Percentiles rank a stretch among this genome's conserved stretches.
Conservation (phyloP, 768 basidiomycete genomes). For the Rhodosporidiobolus sp. region DNA sequence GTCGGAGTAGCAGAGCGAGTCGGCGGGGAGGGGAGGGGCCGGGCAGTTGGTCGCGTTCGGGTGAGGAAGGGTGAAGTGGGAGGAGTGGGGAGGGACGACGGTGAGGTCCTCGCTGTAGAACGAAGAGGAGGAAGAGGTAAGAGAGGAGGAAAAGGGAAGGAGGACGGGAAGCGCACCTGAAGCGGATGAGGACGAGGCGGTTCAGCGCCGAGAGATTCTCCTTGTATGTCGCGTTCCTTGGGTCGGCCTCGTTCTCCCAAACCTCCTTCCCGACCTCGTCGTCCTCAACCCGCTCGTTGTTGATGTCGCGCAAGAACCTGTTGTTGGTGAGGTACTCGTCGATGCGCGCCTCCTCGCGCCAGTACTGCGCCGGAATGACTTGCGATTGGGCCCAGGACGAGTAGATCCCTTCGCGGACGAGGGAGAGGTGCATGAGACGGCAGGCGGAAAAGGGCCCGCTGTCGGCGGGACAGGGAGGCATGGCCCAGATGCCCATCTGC, state of each 20-base stretch:
- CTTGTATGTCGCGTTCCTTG: constrained; percentile 39
- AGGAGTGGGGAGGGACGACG: constrained; percentile 38
- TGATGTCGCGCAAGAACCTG: constrained; percentile 48
- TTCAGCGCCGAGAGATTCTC: constrained; percentile 37
- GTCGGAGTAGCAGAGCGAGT: constrained; percentile 15
- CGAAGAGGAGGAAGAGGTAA: too few relatives aligned
- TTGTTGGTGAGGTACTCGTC: constrained; percentile 48
- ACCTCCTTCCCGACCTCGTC: background rate
- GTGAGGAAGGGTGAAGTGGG: constrained; percentile 42
- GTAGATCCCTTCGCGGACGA: constrained; percentile 39
- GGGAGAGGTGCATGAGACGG: constrained; percentile 38
- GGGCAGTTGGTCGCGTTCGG: constrained; percentile 18
- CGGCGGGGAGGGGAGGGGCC: background rate
- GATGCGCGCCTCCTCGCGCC: constrained; percentile 49
- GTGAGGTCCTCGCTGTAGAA: constrained; percentile 36
- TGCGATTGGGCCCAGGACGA: constrained; percentile 40
- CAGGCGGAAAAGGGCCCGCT: constrained; percentile 29
- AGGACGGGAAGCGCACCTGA: constrained; percentile 31
- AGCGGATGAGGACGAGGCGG: constrained; percentile 43
- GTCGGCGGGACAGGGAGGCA: constrained; percentile 50
- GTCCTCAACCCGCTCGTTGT: constrained; percentile 47
- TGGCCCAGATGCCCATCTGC: constrained; percentile 49
- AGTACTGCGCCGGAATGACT: constrained; percentile 50
- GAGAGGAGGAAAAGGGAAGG: background rate
- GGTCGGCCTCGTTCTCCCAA: background rate